phyloP scores from a whole-genome alignment of 441 rosid genomes.

The Adansonia gregorii region DNA sequence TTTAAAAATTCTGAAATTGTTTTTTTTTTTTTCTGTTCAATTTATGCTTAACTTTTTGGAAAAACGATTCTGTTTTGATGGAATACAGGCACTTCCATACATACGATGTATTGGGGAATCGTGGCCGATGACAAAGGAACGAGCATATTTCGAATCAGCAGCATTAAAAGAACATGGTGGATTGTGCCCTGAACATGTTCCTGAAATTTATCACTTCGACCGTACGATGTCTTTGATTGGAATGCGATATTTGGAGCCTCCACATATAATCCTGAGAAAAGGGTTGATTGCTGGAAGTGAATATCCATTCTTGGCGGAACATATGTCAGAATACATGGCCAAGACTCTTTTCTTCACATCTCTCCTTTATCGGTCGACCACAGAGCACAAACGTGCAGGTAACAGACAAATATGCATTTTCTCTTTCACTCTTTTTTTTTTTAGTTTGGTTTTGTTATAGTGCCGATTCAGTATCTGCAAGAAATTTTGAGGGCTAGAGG shows the following conservation, averaged over 20 bases:
- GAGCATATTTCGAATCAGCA: conserved; percentile 76
- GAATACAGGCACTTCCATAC: conserved; percentile 80
- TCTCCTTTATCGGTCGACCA: conserved; percentile 58
- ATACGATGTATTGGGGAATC: conserved; percentile 84
- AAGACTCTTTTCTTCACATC: conserved; percentile 78
- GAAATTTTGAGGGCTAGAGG: too few relatives aligned
- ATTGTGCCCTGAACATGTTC: conserved; percentile 73
- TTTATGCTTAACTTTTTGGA: neutral
- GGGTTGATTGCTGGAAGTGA: conserved; percentile 76
- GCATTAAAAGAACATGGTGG: conserved; percentile 68
- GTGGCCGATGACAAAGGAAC: conserved; percentile 95
- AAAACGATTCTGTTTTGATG: neutral
- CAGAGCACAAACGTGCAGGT: conserved; percentile 78
- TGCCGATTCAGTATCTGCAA: conserved; percentile 64
- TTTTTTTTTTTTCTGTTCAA: neutral
- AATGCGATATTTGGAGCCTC: conserved; percentile 85
- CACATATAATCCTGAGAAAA: conserved; percentile 81
- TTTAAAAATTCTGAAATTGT: neutral
- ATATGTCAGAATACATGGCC: conserved; percentile 77
- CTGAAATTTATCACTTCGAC: conserved; percentile 88
- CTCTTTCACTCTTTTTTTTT: too few relatives aligned
- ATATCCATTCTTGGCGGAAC: conserved; percentile 71
- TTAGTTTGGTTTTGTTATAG: too few relatives aligned
- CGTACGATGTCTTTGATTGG: conserved; percentile 86
- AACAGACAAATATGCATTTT: neutral